phyloP scores from a whole-genome alignment of 2,329 filamentous ascomycete genomes.

The Claviceps paspali region DNA sequence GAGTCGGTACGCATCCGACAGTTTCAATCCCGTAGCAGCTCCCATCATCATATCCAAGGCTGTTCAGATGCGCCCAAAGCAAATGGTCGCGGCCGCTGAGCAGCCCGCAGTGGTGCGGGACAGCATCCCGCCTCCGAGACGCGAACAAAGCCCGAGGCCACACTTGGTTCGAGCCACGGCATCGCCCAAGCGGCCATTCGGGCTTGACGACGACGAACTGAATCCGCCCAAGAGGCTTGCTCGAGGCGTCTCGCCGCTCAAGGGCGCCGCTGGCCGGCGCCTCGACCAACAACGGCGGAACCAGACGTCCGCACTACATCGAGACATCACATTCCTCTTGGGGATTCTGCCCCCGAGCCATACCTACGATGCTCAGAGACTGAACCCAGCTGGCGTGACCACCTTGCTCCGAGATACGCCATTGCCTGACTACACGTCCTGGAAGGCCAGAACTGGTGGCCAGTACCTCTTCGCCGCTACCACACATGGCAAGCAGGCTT shows the following conservation, averaged over 20 bases:
- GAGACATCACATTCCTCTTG: constrained; percentile 48
- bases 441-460: constrained; percentile 30
- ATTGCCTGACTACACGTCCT: constrained; percentile 45
- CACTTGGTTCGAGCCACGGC: constrained; percentile 32
- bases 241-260: constrained; percentile 82
- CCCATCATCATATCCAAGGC: constrained; percentile 70
- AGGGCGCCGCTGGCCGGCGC: constrained; percentile 74
- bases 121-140: constrained; percentile 24
- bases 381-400: constrained; percentile 58
- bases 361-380: constrained; percentile 54
- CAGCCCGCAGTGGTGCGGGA: constrained; percentile 28
- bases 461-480: constrained; percentile 20
- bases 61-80: constrained; percentile 57
- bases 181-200: constrained; percentile 47
- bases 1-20: constrained; percentile 53
- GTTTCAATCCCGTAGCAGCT: constrained; percentile 70
- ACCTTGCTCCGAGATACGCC: constrained; percentile 53
- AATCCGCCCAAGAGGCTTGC: constrained; percentile 73
- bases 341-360: constrained; percentile 61
- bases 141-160: constrained; percentile 30
- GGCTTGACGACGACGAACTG: constrained; percentile 54
- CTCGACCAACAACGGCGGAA: constrained; percentile 62
- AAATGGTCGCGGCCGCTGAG: constrained; percentile 38
- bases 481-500: constrained; percentile 24
- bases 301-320: constrained; percentile 54